Base-by-base conservation (phyloP, 2,329 filamentous ascomycete species). In the Fusarium scirpi region DNA sequence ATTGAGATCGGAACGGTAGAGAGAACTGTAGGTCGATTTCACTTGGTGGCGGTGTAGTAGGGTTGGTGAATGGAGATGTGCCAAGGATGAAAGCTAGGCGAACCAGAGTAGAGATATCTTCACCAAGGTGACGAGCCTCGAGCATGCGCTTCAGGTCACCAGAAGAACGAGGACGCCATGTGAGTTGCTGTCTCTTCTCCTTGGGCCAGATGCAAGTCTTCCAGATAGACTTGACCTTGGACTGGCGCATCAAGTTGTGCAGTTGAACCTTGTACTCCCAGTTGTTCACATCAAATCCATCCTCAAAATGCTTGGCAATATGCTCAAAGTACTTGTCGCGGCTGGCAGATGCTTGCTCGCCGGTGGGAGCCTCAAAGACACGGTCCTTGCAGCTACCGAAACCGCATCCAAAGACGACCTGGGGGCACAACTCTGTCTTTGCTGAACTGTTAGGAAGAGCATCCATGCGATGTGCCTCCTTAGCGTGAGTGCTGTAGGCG, bases 321-420 rank as follows among this genome's bases (percentile, higher is more conserved):
- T 84, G 82, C 67, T 83, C 82, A 69, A 84, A 83, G 75, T 82
- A 83, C 70, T 81, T 83, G 65, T 84, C 81, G 18, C 80, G 80
- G 24, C 78, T 77, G 24, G 75, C 63, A 6, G 77, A 71, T 3
- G 81, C 80, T 32, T 82, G 81, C 15, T 80, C 78, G 18, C 74
- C 78, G 51, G 65, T 76, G 3, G 76, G 65, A 16, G 82, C 80
- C 72, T 84, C 82, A 55, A 84, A 82, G 27, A 84, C 64, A 20
- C 81, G 80, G 59, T 83, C 81, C 61, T 81, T 82, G 74, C 82
- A 84, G 51, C 72, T 76, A 59, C 70, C 73, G 61, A 84, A 84
- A 30, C 82, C 82, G 54, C 82, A 84, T 18, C 82, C 77, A 62
- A 83, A 84, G 56, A 84, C 82, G 13, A 83, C 75, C 70, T 84